These are phyloP conservation scores for Phytophthora citrophthora DNA, from an alignment of 352 stramenopile genomes.

Conservation along the genomic window DNA sequence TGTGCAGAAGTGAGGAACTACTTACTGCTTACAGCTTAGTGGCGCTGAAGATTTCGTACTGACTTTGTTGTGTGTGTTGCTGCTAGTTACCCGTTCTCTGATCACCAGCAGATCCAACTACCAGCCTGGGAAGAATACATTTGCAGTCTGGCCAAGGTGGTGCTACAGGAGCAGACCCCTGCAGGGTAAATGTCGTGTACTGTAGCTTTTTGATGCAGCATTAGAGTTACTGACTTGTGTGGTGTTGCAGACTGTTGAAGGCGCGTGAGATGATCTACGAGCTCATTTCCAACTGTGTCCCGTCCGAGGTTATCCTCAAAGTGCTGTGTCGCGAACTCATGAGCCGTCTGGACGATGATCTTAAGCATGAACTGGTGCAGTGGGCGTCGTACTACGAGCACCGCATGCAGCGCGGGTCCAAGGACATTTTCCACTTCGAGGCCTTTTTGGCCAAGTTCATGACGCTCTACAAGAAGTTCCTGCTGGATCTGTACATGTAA, in stretches of 20 bases:
- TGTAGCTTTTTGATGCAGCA: not conserved
- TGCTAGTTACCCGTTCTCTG: conserved; percentile 84
- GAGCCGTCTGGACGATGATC: conserved; percentile 93
- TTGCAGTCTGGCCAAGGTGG: conserved; percentile 91
- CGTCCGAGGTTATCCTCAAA: conserved; percentile 97
- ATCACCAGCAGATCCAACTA: conserved; percentile 83
- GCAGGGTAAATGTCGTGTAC: conserved; percentile 54
- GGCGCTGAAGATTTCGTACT: not conserved
- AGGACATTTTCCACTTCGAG: conserved; percentile 99
- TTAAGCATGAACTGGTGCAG: conserved; percentile 96
- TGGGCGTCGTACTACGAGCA: conserved; percentile 93
- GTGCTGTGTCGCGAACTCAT: conserved; percentile 92
- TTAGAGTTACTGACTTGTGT: not conserved
- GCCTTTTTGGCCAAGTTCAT: conserved; percentile 99
- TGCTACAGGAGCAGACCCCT: conserved; percentile 96
- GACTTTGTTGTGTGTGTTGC: not conserved
- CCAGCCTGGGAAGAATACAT: conserved; percentile 99
- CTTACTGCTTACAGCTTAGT: not conserved
- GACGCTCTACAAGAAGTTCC: conserved; percentile 98
- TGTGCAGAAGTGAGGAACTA: conserved; percentile 61
- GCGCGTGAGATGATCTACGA: conserved; percentile 98
- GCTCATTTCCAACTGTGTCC: conserved; percentile 98
- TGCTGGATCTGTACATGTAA: conserved; percentile 94
- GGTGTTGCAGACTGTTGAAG: conserved; percentile 82
- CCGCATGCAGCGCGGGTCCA: conserved; percentile 94